phyloP scores from a whole-genome alignment of 139 green algal species.

The Coccomyxa sp. region DNA sequence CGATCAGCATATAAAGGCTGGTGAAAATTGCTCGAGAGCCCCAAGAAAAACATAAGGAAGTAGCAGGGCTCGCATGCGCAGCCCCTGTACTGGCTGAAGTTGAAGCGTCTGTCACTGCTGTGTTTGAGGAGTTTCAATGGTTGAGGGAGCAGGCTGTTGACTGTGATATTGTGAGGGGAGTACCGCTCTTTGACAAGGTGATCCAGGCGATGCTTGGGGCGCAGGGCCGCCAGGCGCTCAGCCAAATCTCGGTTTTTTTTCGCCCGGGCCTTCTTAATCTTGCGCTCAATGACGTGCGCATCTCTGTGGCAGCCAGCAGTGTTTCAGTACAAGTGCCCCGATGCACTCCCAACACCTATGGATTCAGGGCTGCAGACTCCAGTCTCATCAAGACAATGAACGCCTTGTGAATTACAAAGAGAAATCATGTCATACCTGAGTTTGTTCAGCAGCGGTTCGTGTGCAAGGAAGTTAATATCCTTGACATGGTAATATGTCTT shows the following conservation, averaged over 20 bases:
- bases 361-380: background rate
- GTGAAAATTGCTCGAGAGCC: background rate
- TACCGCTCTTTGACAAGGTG: conserved; percentile 92
- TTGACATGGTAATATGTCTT: conserved; percentile 99
- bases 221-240: conserved; percentile 46
- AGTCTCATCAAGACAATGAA: background rate
- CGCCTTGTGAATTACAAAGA: no score
- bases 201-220: conserved; percentile 82
- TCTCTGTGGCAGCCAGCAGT: conserved; percentile 26
- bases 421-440: conserved; percentile 51
- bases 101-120: no score
- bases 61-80: background rate
- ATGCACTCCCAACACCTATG: background rate
- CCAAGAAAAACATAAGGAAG: background rate
- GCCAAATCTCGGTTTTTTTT: conserved; percentile 73
- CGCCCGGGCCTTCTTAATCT: conserved; percentile 72
- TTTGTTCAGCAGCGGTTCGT: conserved; percentile 92
- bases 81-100: no score
- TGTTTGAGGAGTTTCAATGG: no score
- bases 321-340: background rate
- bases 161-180: background rate
- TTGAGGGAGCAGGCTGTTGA: no score
- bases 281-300: conserved; percentile 31
- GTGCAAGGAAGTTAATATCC: conserved; percentile 93
- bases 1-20: background rate